Conservation (phyloP, 345 rosid genomes). For the Tarenaya hassleriana region DNA sequence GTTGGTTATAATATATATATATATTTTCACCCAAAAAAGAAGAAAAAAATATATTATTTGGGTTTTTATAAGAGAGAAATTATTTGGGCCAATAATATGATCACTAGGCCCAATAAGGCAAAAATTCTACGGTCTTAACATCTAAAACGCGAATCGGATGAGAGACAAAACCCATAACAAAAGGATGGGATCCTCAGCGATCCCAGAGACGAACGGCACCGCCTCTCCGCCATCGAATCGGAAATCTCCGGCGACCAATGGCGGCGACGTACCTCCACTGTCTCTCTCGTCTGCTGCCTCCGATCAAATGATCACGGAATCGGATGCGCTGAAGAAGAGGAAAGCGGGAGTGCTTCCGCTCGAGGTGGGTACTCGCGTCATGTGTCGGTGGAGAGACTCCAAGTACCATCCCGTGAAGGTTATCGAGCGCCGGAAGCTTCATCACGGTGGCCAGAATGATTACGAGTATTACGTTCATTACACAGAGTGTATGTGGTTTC, state of each 20-base stretch:
- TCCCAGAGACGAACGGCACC: conserved; percentile 48
- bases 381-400: conserved; percentile 97
- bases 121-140: too few species aligned
- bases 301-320: conserved; percentile 28
- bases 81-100: too few species aligned
- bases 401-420: conserved; percentile 95
- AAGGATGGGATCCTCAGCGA: conserved; percentile 71
- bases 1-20: too few species aligned
- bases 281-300: conserved; percentile 13
- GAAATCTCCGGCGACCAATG: conserved; percentile 21
- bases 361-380: conserved; percentile 93
- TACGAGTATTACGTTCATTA: conserved; percentile 98
- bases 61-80: too few species aligned
- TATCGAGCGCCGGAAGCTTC: conserved; percentile 78
- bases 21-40: too few species aligned
- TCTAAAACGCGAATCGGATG: too few species aligned
- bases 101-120: too few species aligned
- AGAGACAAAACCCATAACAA: conserved; percentile 13
- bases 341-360: conserved; percentile 58
- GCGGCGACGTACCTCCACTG: conserved; percentile 26
- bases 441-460: conserved; percentile 43
- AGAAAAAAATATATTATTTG: too few species aligned
- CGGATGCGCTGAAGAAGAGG: conserved; percentile 58
- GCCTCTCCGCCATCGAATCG: conserved; percentile 32
- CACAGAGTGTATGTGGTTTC: conserved; percentile 70